Evolutionary conservation across 2,329 filamentous ascomycete genomes (phyloP).

Genomic region (Calonectria pseudoreteaudii): DNA sequence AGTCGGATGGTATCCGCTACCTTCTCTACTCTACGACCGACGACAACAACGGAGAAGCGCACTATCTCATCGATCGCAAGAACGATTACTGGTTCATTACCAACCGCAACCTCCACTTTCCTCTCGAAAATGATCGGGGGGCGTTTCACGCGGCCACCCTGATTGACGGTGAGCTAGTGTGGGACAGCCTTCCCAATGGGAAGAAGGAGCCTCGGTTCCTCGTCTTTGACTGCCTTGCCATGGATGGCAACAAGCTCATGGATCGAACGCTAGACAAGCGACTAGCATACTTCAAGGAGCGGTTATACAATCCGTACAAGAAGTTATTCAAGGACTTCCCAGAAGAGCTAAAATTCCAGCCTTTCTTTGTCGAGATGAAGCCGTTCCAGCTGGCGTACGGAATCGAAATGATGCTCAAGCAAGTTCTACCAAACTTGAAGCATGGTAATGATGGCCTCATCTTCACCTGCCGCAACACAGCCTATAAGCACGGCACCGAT

Average conservation of each 20-base stretch:
- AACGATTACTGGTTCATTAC: constrained; percentile 95
- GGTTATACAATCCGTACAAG: constrained; percentile 79
- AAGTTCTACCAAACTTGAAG: constrained; percentile 83
- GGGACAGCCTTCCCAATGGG: constrained; percentile 80
- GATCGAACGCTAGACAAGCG: constrained; percentile 88
- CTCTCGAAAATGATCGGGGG: constrained; percentile 72
- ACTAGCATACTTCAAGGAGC: constrained; percentile 85
- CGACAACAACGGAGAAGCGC: constrained; percentile 71
- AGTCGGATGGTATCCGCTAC: constrained; percentile 95
- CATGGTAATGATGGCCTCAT: constrained; percentile 98
- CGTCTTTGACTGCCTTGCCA: constrained; percentile 91
- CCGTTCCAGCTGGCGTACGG: constrained; percentile 90
- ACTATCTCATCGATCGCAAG: constrained; percentile 96
- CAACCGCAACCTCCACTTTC: constrained; percentile 80
- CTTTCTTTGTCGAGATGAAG: constrained; percentile 89
- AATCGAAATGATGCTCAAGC: constrained; percentile 90
- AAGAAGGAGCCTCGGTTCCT: constrained; percentile 81
- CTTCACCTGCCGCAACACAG: constrained; percentile 91
- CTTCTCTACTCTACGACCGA: constrained; percentile 88
- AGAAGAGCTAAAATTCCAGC: constrained; percentile 75
- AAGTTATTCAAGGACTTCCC: constrained; percentile 74
- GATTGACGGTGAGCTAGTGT: constrained; percentile 92
- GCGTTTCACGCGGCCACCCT: constrained; percentile 84
- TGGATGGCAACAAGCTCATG: constrained; percentile 82
- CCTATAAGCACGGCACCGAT: constrained; percentile 92